Conservation (phyloP, 148 eudicot genomes). For the Polygonum aviculare region DNA sequence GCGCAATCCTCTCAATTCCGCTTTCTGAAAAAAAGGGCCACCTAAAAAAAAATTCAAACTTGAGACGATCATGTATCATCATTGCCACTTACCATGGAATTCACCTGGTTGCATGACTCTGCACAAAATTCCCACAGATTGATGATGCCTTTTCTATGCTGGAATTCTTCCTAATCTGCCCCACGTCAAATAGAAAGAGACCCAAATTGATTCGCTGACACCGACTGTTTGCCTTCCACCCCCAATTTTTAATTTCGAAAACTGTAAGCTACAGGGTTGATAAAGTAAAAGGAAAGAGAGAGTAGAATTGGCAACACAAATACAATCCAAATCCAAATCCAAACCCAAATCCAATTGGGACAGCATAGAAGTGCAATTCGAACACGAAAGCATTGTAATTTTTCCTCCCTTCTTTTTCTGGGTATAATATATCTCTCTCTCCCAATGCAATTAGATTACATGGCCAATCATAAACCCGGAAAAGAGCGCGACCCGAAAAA, state of each 20-base stretch:
- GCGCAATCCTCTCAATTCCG: not conserved
- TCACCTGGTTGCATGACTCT: not conserved
- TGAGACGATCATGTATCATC: not conserved
- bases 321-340: too few relatives aligned
- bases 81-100: not conserved
- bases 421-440: not conserved
- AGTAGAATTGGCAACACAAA: not conserved
- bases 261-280: not conserved
- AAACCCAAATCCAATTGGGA: not conserved
- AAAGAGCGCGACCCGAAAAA: not conserved
- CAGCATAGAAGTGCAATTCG: not conserved
- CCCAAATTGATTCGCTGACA: not conserved
- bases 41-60: not conserved
- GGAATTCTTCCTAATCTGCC: not conserved
- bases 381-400: constrained; percentile 1
- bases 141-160: not conserved
- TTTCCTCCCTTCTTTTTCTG: not conserved
- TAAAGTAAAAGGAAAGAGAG: not conserved
- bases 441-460: not conserved
- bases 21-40: not conserved
- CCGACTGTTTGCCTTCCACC: not conserved
- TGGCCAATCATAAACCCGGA: not conserved
- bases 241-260: not conserved
- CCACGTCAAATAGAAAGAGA: not conserved
- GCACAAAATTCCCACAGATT: not conserved